A percentile compares a stretch with the other conserved stretches of the same genome.
These are phyloP conservation scores for Mycena metata DNA, from an alignment of 768 basidiomycete species.

Conservation along the genomic window DNA sequence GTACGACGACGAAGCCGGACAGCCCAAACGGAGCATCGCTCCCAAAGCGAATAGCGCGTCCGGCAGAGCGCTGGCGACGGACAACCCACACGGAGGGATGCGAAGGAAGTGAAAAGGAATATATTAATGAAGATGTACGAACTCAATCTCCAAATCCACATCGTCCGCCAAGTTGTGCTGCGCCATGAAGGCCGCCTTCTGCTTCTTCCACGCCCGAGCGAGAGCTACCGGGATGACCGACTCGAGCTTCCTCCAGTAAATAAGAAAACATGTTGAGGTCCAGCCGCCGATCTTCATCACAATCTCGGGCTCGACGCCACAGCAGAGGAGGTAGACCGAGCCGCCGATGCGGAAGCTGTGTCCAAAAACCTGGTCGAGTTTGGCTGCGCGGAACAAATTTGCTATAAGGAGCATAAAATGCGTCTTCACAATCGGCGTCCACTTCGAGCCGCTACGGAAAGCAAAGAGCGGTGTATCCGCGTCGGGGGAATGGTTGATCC, in stretches of 20 bases:
- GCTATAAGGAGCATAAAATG: constrained; percentile 5
- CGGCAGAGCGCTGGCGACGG: too few relatives aligned
- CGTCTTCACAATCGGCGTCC: constrained; percentile 8
- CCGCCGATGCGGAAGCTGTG: constrained; percentile 45
- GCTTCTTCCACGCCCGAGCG: constrained; percentile 1
- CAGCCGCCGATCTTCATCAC: constrained; percentile 41
- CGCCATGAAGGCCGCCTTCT: neutral
- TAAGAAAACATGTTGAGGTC: constrained; percentile 42
- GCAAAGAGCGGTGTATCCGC: constrained; percentile 32
- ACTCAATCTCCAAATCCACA: too few relatives aligned
- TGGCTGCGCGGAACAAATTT: constrained; percentile 7
- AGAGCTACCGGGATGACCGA: constrained; percentile 18
- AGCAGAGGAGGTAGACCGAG: constrained; percentile 34
- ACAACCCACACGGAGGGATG: too few relatives aligned
- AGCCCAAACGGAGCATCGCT: too few relatives aligned
- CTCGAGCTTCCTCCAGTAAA: constrained; percentile 39
- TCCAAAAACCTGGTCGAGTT: constrained; percentile 15
- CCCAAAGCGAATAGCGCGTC: too few relatives aligned
- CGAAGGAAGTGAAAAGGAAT: too few relatives aligned
- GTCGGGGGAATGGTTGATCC: constrained; percentile 22
- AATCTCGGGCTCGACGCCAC: constrained; percentile 39
- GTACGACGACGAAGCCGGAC: too few relatives aligned
- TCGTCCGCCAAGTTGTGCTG: too few relatives aligned
- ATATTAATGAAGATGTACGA: too few relatives aligned
- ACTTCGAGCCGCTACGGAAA: neutral